phyloP scores from a whole-genome alignment of 768 basidiomycete genomes.

The Melanogaster broomeanus region DNA sequence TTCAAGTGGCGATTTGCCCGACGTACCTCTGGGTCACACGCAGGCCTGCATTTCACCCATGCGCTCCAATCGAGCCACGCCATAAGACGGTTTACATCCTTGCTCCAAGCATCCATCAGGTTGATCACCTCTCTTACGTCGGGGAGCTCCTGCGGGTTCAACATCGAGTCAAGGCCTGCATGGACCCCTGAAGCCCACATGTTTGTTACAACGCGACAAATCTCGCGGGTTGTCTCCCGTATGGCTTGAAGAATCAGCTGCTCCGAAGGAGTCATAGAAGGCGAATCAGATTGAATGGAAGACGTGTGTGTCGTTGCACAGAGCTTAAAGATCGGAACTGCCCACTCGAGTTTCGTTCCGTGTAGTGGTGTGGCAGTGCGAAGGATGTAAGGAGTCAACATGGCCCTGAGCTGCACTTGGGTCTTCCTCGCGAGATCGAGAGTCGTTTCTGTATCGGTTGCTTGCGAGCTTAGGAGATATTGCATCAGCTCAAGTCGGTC shows the following conservation, averaged over 20 bases:
- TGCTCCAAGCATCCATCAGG: slow-evolving; percentile 33
- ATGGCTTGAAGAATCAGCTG: slow-evolving; percentile 20
- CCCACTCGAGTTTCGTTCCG: slow-evolving; percentile 25
- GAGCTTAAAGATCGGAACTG: too few species aligned
- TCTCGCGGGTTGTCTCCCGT: slow-evolving; percentile 39
- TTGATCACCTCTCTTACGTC: not conserved
- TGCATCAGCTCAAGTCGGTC: too few species aligned
- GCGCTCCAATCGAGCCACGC: slow-evolving; percentile 51
- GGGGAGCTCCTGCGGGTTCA: not conserved
- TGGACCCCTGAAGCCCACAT: slow-evolving; percentile 44
- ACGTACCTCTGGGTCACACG: slow-evolving; percentile 44
- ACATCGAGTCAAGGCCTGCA: too few species aligned
- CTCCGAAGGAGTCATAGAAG: too few species aligned
- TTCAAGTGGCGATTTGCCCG: too few species aligned
- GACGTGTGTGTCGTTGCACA: too few species aligned
- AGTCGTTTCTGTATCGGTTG: too few species aligned
- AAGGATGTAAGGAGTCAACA: slow-evolving; percentile 10
- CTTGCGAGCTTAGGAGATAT: too few species aligned
- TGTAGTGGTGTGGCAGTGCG: not conserved
- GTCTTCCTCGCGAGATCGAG: too few species aligned
- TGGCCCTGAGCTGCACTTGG: too few species aligned
- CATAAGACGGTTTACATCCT: slow-evolving; percentile 37
- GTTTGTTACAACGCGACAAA: slow-evolving; percentile 42
- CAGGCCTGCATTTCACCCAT: slow-evolving; percentile 48
- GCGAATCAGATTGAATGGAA: too few species aligned